A percentile compares a stretch with the other conserved stretches of the same genome.
Evolutionary conservation across 805 yeast species (phyloP).

Genomic region (Saccharomycopsis sp.): DNA sequence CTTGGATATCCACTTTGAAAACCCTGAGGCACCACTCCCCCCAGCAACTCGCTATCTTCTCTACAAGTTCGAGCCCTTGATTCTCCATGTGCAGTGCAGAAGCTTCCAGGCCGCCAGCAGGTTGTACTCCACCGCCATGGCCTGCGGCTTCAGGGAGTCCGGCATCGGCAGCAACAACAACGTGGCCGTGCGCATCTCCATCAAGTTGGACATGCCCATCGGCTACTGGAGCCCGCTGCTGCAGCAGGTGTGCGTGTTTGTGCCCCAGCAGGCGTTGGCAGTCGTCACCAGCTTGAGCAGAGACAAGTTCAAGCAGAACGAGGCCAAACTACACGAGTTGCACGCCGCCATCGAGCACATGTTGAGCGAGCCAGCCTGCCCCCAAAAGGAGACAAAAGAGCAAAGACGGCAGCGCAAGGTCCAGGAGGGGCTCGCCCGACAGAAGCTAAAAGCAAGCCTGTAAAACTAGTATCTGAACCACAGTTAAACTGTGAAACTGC

Average conservation of each 20-base stretch:
- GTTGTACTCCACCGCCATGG: conserved; percentile 64
- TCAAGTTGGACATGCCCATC: conserved; percentile 68
- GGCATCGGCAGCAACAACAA: conserved; percentile 75
- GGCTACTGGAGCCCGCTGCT: conserved; percentile 37
- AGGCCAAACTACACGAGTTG: conserved; percentile 43
- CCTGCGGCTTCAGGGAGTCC: conserved; percentile 78
- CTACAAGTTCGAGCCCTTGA: conserved; percentile 79
- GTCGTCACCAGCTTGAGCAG: conserved; percentile 45
- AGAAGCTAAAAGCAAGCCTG: too few relatives aligned
- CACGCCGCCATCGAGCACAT: conserved; percentile 34
- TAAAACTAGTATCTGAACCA: too few relatives aligned
- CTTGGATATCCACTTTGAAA: background rate
- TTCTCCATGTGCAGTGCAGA: conserved; percentile 75
- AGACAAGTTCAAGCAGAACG: conserved; percentile 62
- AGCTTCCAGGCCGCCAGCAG: conserved; percentile 47
- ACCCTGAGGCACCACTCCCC: background rate
- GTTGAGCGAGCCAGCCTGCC: conserved; percentile 21
- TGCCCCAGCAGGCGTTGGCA: conserved; percentile 41
- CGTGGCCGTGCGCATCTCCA: conserved; percentile 70
- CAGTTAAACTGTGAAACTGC: too few relatives aligned
- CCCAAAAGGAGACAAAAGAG: conserved; percentile 25
- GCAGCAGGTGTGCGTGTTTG: conserved; percentile 37
- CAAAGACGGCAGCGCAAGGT: conserved; percentile 24
- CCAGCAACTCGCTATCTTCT: conserved; percentile 45
- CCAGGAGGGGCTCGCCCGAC: conserved; percentile 17